phyloP scores from a whole-genome alignment of 306 rosid genomes.

The Alnus rubra region DNA sequence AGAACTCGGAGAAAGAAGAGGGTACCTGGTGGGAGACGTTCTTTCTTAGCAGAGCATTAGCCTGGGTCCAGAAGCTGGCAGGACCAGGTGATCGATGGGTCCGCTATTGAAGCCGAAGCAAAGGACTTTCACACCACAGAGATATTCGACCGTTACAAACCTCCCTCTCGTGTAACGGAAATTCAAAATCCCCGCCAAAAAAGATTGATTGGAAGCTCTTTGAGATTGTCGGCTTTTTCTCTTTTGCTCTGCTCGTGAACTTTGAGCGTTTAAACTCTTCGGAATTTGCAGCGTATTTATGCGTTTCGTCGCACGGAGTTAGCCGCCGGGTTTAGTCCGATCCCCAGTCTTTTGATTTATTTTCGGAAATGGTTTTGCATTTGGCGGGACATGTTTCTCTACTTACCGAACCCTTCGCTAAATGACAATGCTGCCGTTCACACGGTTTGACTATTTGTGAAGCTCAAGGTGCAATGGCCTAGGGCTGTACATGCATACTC shows the following conservation, averaged over 20 bases:
- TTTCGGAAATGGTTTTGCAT: slow-evolving; percentile 12
- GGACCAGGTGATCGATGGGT: slow-evolving; percentile 43
- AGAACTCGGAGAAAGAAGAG: neutral
- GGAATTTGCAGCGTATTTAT: neutral
- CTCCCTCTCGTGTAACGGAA: neutral
- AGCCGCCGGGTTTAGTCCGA: neutral
- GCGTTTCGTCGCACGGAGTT: neutral
- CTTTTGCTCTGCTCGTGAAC: too few species aligned
- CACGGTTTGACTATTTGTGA: neutral
- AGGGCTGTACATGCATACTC: too few species aligned
- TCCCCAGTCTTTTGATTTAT: slow-evolving; percentile 7
- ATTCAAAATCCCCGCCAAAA: slow-evolving; percentile 7
- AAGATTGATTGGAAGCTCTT: neutral
- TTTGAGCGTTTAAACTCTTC: neutral
- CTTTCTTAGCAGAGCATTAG: slow-evolving; percentile 84
- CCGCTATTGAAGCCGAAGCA: slow-evolving; percentile 38
- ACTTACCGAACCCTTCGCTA: slow-evolving; percentile 25
- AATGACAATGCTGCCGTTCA: slow-evolving; percentile 7
- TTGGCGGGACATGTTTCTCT: neutral
- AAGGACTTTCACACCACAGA: neutral
- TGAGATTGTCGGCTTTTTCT: neutral
- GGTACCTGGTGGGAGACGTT: slow-evolving; percentile 76
- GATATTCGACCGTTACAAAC: slow-evolving; percentile 14
- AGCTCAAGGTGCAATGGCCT: too few species aligned
- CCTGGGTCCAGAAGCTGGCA: slow-evolving; percentile 84